These are phyloP conservation scores for Solanum pinnatisectum DNA, from an alignment of 257 asterid genomes.

Conservation along the genomic window DNA sequence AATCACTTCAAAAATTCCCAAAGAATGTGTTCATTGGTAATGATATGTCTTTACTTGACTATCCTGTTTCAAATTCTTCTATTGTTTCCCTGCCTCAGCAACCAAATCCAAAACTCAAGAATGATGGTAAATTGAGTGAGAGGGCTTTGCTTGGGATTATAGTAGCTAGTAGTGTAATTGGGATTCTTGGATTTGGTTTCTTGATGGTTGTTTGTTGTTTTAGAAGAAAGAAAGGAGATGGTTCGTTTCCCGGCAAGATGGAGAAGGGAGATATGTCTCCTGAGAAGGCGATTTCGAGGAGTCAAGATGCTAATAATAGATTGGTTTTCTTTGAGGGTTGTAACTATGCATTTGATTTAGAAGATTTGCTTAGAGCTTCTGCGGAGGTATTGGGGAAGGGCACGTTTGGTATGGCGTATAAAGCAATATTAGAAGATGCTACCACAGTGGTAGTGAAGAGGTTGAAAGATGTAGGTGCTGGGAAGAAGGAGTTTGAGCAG, in stretches of 20 bases:
- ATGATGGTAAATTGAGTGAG: conserved; percentile 44
- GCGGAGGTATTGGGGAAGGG: conserved; percentile 97
- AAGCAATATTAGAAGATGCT: conserved; percentile 81
- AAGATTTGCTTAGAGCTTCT: conserved; percentile 92
- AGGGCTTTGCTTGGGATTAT: conserved; percentile 65
- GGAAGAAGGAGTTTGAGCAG: conserved; percentile 86
- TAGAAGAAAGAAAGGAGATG: conserved; percentile 29
- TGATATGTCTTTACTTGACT: conserved; percentile 32
- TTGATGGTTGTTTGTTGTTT: conserved; percentile 55
- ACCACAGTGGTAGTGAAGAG: conserved; percentile 85
- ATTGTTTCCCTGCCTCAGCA: conserved; percentile 37
- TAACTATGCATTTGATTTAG: conserved; percentile 75
- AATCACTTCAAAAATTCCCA: conserved; percentile 72
- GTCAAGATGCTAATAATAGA: conserved; percentile 60
- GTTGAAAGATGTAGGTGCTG: conserved; percentile 77
- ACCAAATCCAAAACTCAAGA: conserved; percentile 28
- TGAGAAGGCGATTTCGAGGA: conserved; percentile 62
- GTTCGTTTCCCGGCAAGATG: conserved; percentile 54
- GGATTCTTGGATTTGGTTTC: conserved; percentile 54
- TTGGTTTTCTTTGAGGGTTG: conserved; percentile 89
- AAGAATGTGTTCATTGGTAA: conserved; percentile 61
- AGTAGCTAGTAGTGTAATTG: conserved; percentile 57
- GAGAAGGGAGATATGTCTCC: conserved; percentile 75
- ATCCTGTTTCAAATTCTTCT: conserved; percentile 27
- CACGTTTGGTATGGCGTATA: conserved; percentile 72